A percentile compares a stretch with the other conserved stretches of the same genome.
Conservation (phyloP, 129 eudicot species). For the Tagetes erecta region DNA sequence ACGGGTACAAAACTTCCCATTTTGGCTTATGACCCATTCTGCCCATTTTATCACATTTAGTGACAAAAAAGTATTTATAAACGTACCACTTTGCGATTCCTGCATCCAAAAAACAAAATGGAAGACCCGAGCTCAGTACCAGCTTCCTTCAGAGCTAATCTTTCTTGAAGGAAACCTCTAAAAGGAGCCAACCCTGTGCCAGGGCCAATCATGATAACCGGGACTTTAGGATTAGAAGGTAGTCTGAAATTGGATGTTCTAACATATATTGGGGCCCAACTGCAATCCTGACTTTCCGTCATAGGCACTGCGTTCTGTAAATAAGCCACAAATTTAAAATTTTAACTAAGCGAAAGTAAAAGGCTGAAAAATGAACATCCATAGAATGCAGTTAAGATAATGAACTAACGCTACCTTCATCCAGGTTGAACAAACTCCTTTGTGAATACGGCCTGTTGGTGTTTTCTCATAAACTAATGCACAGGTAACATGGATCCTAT, state of each 20-base stretch:
- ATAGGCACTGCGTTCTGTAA: constrained; percentile 76
- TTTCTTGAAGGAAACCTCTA: constrained; percentile 95
- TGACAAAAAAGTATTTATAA: neutral
- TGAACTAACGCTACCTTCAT: constrained; percentile 66
- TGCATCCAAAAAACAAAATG: constrained; percentile 84
- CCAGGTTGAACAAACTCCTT: constrained; percentile 98
- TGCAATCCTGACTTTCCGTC: constrained; percentile 75
- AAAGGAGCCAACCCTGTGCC: constrained; percentile 99
- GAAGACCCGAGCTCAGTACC: constrained; percentile 87
- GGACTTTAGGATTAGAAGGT: constrained; percentile 77
- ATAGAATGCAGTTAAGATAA: neutral
- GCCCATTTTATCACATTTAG: neutral
- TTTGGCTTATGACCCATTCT: neutral
- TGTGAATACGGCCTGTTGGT: constrained; percentile 83
- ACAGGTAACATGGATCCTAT: constrained; percentile 96
- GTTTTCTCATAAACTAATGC: constrained; percentile 87
- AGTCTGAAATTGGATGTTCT: constrained; percentile 93
- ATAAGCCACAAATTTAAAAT: neutral
- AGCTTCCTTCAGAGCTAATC: constrained; percentile 80
- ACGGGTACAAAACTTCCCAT: neutral
- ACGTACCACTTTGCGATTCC: constrained; percentile 86
- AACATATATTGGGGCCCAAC: constrained; percentile 85
- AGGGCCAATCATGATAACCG: constrained; percentile 97
- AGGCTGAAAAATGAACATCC: neutral
- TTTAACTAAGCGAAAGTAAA: neutral